Evolutionary conservation across 768 basidiomycete genomes (phyloP), one percentile per base, ranked within the genome.

Genomic region (Coprinopsis sp.): DNA sequence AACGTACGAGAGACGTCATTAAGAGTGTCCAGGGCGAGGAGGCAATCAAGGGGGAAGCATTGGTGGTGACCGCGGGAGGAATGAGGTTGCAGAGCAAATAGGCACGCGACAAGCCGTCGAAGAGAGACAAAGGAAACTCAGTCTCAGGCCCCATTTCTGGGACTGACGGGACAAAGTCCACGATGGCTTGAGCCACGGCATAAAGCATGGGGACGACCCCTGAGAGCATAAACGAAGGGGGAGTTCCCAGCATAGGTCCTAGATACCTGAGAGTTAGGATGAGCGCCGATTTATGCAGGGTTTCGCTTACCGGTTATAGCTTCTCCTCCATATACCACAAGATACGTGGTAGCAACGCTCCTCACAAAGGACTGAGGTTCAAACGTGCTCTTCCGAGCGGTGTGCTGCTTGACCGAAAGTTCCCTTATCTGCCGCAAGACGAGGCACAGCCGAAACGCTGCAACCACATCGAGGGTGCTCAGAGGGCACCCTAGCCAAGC

Each of bases 291-390:
- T 19, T 13, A 23, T 14, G 27, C 22, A 39, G 37, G 33, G 41
- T n/a, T n/a, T 22, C 46, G 63, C 78, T 46, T 56, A 86, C 87
- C 77, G 44, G 72, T 71, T 38, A 87, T 66, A 2, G 79, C 79
- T 63, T 90, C 85, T n/a, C 88, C 88, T 7, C 87, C 87, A 56
- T 81, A 89, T 1, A 89, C 86, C 23, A 90, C 80, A 12, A 79
- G 64, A 25, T 86, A 65, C 2, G 81, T 81, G 1, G 83, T 73
- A 4, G 73, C 60, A 14, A 76, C 59, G 53, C 78, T 79, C 55
- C 79, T 76, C 28, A 73, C 69, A 51, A 85, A 81, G 3, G 84
- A 82, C 13, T 66, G 67, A 31, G 68, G 61, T 53, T 82, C 83
- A 8, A 72, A 46, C 3, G 56, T 61, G 34, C 64, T 65, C 50